phyloP scores from a whole-genome alignment of 2,329 filamentous ascomycete species.

The Talaromyces sp. region DNA sequence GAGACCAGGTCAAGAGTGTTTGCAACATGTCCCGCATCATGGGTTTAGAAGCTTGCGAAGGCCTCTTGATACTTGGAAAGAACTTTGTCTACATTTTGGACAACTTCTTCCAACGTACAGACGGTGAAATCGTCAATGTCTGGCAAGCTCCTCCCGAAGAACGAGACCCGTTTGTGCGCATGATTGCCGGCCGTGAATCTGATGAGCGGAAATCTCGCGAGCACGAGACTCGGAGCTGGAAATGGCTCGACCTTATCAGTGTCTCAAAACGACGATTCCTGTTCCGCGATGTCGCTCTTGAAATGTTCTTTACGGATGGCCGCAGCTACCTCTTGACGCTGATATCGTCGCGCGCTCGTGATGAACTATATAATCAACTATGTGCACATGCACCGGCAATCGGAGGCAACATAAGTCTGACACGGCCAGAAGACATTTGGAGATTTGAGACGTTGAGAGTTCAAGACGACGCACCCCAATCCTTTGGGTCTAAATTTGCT shows the following conservation, averaged over 20 bases:
- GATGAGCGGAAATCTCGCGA: conserved; percentile 57
- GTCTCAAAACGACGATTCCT: conserved; percentile 93
- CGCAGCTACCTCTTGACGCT: conserved; percentile 90
- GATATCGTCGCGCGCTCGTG: conserved; percentile 66
- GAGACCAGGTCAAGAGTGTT: conserved; percentile 87
- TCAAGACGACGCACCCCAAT: conserved; percentile 58
- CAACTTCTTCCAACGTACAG: conserved; percentile 89
- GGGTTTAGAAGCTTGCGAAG: conserved; percentile 88
- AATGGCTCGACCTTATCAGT: conserved; percentile 89
- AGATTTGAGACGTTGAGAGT: conserved; percentile 78
- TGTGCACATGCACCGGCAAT: conserved; percentile 76
- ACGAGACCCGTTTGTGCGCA: conserved; percentile 89
- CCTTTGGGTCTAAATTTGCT: conserved; percentile 81
- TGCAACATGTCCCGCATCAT: conserved; percentile 95
- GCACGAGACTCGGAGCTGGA: conserved; percentile 85
- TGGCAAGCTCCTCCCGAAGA: conserved; percentile 91
- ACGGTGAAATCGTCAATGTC: conserved; percentile 95
- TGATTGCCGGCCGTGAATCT: conserved; percentile 76
- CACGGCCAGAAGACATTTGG: conserved; percentile 85
- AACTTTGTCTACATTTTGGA: conserved; percentile 91
- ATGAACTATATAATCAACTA: conserved; percentile 76
- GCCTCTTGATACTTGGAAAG: conserved; percentile 87
- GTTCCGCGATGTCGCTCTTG: conserved; percentile 92
- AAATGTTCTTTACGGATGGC: conserved; percentile 95
- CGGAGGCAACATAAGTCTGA: conserved; percentile 61